Conservation (phyloP, 176 grass and related monocot genomes). For the Themeda triandra region DNA sequence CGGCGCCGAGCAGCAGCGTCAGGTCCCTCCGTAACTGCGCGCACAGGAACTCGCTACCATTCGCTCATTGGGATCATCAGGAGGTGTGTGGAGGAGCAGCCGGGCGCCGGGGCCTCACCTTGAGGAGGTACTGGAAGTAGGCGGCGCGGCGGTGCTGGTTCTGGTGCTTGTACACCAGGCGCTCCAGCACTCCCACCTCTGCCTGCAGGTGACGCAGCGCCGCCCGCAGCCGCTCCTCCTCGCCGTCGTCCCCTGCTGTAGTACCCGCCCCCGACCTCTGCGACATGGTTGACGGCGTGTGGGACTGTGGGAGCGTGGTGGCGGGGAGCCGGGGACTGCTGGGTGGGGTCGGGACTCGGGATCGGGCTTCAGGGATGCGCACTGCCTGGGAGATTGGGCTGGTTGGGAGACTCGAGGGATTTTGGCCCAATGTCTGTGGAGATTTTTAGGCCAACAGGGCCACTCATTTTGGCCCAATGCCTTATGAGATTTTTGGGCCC, state of each 20-base stretch:
- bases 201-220: slow-evolving; percentile 32
- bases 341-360: too few species aligned
- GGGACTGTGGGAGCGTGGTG: too few species aligned
- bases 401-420: too few species aligned
- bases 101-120: slow-evolving; percentile 18
- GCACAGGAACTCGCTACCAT: neutral
- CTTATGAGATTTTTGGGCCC: too few species aligned
- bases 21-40: slow-evolving; percentile 57
- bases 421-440: too few species aligned
- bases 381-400: too few species aligned
- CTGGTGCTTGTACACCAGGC: slow-evolving; percentile 57
- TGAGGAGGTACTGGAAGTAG: slow-evolving; percentile 66
- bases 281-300: slow-evolving; percentile 6
- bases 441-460: too few species aligned
- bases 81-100: too few species aligned
- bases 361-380: too few species aligned
- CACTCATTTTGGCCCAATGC: too few species aligned
- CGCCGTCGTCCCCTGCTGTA: neutral
- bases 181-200: slow-evolving; percentile 53
- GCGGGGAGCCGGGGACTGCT: too few species aligned
- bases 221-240: slow-evolving; percentile 29
- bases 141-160: slow-evolving; percentile 51
- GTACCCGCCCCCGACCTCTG: neutral
- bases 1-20: slow-evolving; percentile 41
- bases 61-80: too few species aligned